Evolutionary conservation across 345 rosid genomes (phyloP).

Genomic region (Salix arbutifolia): DNA sequence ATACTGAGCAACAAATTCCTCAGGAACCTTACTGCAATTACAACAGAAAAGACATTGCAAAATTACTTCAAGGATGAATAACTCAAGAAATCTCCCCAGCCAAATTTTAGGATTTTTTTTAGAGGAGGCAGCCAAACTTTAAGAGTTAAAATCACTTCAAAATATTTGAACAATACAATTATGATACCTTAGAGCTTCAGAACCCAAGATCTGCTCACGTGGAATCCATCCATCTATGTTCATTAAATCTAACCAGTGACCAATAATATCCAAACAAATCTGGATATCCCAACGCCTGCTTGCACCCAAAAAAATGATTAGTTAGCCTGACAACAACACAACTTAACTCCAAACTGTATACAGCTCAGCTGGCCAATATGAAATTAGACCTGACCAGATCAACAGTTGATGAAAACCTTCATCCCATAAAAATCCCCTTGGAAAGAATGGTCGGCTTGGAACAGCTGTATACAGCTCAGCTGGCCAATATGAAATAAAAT

Average conservation of each 20-base stretch:
- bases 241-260: slow-evolving; percentile 94
- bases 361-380: neutral
- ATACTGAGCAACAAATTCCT: slow-evolving; percentile 69
- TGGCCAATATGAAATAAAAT: slow-evolving; percentile 76
- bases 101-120: neutral
- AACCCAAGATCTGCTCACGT: slow-evolving; percentile 85
- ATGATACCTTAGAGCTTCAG: slow-evolving; percentile 77
- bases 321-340: neutral
- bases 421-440: slow-evolving; percentile 96
- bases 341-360: slow-evolving; percentile 14
- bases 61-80: neutral
- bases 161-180: neutral
- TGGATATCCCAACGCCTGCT: slow-evolving; percentile 88
- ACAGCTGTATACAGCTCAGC: slow-evolving; percentile 94
- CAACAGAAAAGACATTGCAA: slow-evolving; percentile 12
- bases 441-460: slow-evolving; percentile 86
- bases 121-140: neutral
- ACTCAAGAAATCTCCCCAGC: neutral
- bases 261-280: slow-evolving; percentile 80
- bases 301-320: slow-evolving; percentile 18
- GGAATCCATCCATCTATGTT: slow-evolving; percentile 98
- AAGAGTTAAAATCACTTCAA: neutral
- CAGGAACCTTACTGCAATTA: slow-evolving; percentile 72
- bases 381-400: slow-evolving; percentile 58
- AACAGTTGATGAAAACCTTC: slow-evolving; percentile 95